Percentiles rank a stretch among this genome's conserved stretches.
These are phyloP conservation scores for Xylaria sp. DNA, from an alignment of 2,329 filamentous ascomycete genomes.

Conservation along the genomic window DNA sequence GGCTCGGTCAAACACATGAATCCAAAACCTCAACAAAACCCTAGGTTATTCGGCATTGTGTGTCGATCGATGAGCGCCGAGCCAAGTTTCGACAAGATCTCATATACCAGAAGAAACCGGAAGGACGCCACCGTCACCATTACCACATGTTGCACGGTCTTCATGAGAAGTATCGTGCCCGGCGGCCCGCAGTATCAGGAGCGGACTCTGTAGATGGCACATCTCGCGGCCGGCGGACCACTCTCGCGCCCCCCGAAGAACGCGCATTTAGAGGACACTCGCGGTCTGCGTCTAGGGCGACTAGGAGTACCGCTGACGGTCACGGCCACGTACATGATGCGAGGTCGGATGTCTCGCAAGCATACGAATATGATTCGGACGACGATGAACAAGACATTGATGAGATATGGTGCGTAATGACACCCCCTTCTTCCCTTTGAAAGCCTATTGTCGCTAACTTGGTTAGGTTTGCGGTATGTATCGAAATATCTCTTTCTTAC, in stretches of 20 bases:
- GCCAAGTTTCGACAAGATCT: conserved; percentile 76
- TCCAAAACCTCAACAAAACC: background rate
- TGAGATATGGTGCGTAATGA: conserved; percentile 65
- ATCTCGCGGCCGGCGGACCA: conserved; percentile 28
- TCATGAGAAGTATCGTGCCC: conserved; percentile 46
- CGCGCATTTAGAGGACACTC: conserved; percentile 42
- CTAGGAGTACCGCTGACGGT: conserved; percentile 30
- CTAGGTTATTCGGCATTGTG: conserved; percentile 68
- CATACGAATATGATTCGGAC: conserved; percentile 50
- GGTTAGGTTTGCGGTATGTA: conserved; percentile 57
- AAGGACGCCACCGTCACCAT: conserved; percentile 31
- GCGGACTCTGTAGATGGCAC: background rate
- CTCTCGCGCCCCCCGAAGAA: conserved; percentile 35
- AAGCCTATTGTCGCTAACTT: conserved; percentile 10
- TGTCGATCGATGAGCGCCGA: conserved; percentile 72
- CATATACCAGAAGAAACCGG: conserved; percentile 57
- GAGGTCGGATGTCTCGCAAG: conserved; percentile 42
- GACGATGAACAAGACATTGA: conserved; percentile 72
- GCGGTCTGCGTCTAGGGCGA: conserved; percentile 40
- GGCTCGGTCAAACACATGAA: background rate
- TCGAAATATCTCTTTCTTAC: background rate
- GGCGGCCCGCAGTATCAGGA: conserved; percentile 23
- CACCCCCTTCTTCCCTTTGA: background rate
- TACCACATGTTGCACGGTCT: conserved; percentile 31
- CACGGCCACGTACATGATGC: conserved; percentile 27